Evolutionary conservation across 306 rosid species (phyloP).

Genomic region (Vigna reflexopilosa): DNA sequence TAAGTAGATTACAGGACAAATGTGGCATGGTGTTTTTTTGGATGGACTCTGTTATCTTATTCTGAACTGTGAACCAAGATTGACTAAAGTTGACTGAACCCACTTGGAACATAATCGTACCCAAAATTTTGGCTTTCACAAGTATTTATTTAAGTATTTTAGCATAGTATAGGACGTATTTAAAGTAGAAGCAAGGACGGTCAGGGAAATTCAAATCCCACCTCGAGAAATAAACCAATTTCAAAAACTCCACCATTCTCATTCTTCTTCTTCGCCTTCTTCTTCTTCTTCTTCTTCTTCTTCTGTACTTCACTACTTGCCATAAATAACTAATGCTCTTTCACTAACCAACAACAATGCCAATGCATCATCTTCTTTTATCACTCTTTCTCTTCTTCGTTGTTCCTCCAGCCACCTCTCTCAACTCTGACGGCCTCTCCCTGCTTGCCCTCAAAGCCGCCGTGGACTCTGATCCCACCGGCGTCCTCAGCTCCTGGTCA

Average conservation of each 20-base stretch:
- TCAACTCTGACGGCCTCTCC: slow-evolving; percentile 79
- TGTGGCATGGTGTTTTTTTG: neutral
- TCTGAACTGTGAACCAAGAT: neutral
- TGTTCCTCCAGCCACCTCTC: slow-evolving; percentile 38
- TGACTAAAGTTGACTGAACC: neutral
- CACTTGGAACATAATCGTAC: neutral
- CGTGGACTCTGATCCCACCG: slow-evolving; percentile 64
- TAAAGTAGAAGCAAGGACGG: neutral
- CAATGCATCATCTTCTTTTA: slow-evolving; percentile 27
- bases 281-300: no score
- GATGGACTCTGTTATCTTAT: neutral
- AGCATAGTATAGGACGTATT: neutral
- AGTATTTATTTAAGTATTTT: neutral
- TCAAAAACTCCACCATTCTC: neutral
- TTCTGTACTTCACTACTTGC: neutral
- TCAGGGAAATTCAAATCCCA: neutral
- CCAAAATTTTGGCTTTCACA: neutral
- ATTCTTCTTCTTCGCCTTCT: neutral
- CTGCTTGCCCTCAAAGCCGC: slow-evolving; percentile 89
- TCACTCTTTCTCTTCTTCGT: neutral
- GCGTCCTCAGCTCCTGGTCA: slow-evolving; percentile 64
- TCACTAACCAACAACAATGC: neutral
- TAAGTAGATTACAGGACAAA: neutral
- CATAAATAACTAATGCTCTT: neutral
- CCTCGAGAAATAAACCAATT: slow-evolving; percentile 18